Evolutionary conservation across 331 rosid species (phyloP), one percentile per base, ranked within the genome.

Genomic region (Acacia pycnantha): DNA sequence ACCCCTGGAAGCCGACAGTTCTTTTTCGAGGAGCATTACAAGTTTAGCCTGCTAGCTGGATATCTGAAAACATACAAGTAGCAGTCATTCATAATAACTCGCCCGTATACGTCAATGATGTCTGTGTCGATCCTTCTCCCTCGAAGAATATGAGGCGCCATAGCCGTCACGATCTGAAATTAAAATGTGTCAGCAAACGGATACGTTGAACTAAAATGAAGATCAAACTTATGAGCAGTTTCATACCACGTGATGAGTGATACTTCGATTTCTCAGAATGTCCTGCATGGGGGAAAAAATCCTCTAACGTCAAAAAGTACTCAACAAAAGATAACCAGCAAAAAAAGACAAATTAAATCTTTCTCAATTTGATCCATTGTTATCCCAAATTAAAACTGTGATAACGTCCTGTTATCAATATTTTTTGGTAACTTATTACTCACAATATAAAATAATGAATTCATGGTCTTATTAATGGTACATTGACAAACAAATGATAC

Each of bases 81-180:
- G 31, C 29, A 22, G n/a, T n/a, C 53, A 43, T 66, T 73, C 59
- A 66, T 64, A 56, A 26, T 64, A 50, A 66, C 21, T 76, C 58
- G 48, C 58, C 26, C 0, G n/a, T 75, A n/a, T 26, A 77, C 2
- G 54, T 80, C 81, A 91, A 79, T 92, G 97, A 76, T 96, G 95
- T 87, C 99, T 91, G 70, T 90, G 92, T 43, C 97, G 90, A 82
- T 91, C 98, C 86, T 94, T 96, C 71, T 91, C 98, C 82, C 99
- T 89, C 2, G 97, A 96, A 4, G 98, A 82, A 87, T 92, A 89
- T n/a, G 97, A 85, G 73, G 90, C 81, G 79, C 92, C 73, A 76
- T 88, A 85, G 83, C 90, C 86, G 50, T 92, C 97, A 9, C 89
- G 95, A 87, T 92, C 99, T 95, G 93, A 68, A 80, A 81, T 13